Evolutionary conservation across 2,329 filamentous ascomycete species (phyloP).

Genomic region (Cryphonectria nitschkei): DNA sequence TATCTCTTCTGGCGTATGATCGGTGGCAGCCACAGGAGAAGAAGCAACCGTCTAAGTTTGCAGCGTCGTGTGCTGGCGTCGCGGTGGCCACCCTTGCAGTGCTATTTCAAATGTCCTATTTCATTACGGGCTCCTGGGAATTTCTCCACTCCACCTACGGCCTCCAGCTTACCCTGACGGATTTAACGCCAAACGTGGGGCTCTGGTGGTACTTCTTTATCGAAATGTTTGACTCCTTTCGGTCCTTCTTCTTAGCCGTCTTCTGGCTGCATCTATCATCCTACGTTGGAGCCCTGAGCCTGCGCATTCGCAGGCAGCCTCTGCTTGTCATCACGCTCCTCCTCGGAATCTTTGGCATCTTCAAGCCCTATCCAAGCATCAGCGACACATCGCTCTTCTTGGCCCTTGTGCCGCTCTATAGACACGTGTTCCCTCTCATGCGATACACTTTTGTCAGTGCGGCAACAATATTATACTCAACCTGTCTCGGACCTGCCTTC

Average conservation of each 20-base stretch:
- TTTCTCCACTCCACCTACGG: conserved; percentile 91
- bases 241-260: conserved; percentile 94
- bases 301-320: conserved; percentile 83
- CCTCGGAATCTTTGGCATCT: conserved; percentile 87
- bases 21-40: conserved; percentile 37
- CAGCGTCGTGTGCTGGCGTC: conserved; percentile 54
- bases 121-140: conserved; percentile 81
- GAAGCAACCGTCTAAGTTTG: conserved; percentile 52
- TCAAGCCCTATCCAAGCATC: conserved; percentile 95
- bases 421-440: conserved; percentile 93
- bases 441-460: conserved; percentile 88
- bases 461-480: conserved; percentile 83
- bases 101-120: conserved; percentile 72
- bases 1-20: conserved; percentile 81
- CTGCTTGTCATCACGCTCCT: conserved; percentile 84
- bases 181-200: conserved; percentile 92
- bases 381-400: conserved; percentile 88
- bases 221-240: conserved; percentile 98
- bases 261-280: conserved; percentile 95
- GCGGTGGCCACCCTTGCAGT: conserved; percentile 59
- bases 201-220: conserved; percentile 99
- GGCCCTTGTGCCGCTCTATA: conserved; percentile 79
- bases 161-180: conserved; percentile 86
- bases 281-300: conserved; percentile 84
- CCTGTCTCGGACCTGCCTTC: conserved; percentile 89